These are phyloP conservation scores for Hymenoscyphus fraxineus DNA, from an alignment of 2,329 filamentous ascomycete genomes.

Conservation along the genomic window DNA sequence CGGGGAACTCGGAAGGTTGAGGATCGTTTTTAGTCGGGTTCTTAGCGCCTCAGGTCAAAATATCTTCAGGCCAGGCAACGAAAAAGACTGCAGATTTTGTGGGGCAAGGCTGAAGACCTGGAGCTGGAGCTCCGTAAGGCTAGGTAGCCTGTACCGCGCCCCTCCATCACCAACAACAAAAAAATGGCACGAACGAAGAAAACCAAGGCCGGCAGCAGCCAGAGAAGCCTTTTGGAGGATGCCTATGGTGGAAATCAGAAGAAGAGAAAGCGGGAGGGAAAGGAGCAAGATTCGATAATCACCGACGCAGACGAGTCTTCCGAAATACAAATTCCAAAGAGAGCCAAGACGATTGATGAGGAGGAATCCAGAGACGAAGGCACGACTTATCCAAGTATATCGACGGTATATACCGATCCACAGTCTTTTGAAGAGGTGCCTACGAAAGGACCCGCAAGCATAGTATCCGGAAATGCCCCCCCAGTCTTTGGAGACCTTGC, in stretches of 20 bases:
- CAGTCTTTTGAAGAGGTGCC: not conserved
- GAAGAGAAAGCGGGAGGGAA: conserved; percentile 7
- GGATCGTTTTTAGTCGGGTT: too few species aligned
- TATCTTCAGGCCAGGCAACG: not conserved
- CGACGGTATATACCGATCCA: not conserved
- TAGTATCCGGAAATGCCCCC: conserved; percentile 17
- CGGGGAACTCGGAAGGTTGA: too few species aligned
- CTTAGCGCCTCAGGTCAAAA: not conserved
- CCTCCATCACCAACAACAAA: not conserved
- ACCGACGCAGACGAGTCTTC: not conserved
- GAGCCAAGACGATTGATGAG: not conserved
- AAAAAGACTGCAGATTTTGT: not conserved
- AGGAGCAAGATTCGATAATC: not conserved
- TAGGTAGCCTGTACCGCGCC: not conserved
- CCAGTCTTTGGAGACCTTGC: conserved; percentile 34
- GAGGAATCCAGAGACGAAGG: not conserved
- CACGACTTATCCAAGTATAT: not conserved
- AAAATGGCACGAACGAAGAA: not conserved
- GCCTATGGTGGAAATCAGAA: conserved; percentile 5
- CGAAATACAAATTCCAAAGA: not conserved
- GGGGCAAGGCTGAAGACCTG: not conserved
- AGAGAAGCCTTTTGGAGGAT: too few species aligned
- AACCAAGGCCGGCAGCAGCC: not conserved
- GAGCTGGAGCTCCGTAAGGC: not conserved
- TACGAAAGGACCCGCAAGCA: conserved; percentile 4